phyloP scores from a whole-genome alignment of 2,329 filamentous ascomycete species.

The Dryadomyces sulphureus region DNA sequence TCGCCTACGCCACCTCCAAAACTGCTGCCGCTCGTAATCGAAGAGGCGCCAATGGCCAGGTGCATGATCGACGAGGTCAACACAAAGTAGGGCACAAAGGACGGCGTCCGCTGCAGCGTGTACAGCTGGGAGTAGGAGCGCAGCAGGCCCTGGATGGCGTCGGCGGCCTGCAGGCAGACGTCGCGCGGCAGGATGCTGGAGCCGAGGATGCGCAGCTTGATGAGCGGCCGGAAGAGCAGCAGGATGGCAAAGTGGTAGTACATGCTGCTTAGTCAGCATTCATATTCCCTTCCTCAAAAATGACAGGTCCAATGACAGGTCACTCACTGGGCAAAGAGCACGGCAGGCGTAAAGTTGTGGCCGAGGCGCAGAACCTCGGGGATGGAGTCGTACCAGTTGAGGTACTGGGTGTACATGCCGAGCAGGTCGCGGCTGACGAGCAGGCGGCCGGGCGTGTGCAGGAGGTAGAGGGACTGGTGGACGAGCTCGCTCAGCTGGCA shows the following conservation, averaged over 20 bases:
- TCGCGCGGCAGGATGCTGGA: constrained; percentile 49
- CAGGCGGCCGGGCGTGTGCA: constrained; percentile 55
- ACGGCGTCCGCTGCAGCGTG: constrained; percentile 41
- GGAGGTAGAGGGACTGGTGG: constrained; percentile 54
- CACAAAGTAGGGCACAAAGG: constrained; percentile 48
- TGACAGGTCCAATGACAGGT: neutral
- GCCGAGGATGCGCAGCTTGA: constrained; percentile 47
- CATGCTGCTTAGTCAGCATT: constrained; percentile 32
- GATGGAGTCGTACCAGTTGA: constrained; percentile 56
- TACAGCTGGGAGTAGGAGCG: constrained; percentile 44
- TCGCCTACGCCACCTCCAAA: no score
- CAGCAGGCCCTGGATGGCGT: constrained; percentile 41
- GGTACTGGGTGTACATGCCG: constrained; percentile 50
- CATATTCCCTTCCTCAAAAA: neutral
- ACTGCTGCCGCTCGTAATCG: neutral
- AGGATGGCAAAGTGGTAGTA: constrained; percentile 57
- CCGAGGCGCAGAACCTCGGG: constrained; percentile 49
- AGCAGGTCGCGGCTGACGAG: constrained; percentile 50
- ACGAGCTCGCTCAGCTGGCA: constrained; percentile 61
- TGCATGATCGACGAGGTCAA: constrained; percentile 47
- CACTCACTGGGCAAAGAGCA: constrained; percentile 59
- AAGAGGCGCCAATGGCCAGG: constrained; percentile 33
- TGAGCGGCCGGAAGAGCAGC: constrained; percentile 59
- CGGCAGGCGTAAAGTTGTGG: constrained; percentile 57
- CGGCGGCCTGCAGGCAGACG: constrained; percentile 47